Percentiles rank a stretch among this genome's conserved stretches.
Conservation (phyloP, 805 yeast genomes). For the Ogataea ramenticola region DNA sequence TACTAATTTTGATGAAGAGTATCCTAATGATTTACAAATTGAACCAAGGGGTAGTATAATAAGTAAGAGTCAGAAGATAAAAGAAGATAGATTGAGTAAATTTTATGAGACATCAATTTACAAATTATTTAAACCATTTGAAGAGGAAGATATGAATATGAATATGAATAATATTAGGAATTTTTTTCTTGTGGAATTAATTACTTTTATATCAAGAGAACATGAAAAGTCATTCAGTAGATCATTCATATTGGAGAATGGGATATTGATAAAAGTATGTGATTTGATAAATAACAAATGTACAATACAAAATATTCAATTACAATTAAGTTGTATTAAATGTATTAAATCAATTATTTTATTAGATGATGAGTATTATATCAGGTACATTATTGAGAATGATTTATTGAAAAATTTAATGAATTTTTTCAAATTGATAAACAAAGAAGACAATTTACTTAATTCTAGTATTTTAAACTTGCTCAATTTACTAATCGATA, state of each 20-base stretch:
- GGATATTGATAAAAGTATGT: conserved; percentile 50
- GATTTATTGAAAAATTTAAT: conserved; percentile 46
- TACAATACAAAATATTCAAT: conserved; percentile 35
- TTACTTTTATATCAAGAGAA: conserved; percentile 58
- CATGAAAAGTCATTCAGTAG: conserved; percentile 55
- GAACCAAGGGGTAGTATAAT: conserved; percentile 7
- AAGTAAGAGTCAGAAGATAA: background rate
- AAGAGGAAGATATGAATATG: conserved; percentile 3
- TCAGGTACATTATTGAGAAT: conserved; percentile 47
- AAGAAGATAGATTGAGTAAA: conserved; percentile 37
- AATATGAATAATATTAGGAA: conserved; percentile 13
- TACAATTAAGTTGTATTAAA: conserved; percentile 62
- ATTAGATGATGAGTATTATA: conserved; percentile 56
- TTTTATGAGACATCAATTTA: conserved; percentile 47
- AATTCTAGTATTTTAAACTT: conserved; percentile 74
- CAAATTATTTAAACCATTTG: conserved; percentile 22
- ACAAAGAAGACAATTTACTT: conserved; percentile 50
- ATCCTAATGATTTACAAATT: too few species aligned
- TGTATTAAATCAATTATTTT: conserved; percentile 57
- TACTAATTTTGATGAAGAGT: conserved; percentile 18
- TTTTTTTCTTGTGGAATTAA: conserved; percentile 59
- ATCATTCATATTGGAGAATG: conserved; percentile 54
- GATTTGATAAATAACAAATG: conserved; percentile 38
- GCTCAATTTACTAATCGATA: conserved; percentile 14
- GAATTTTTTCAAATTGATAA: conserved; percentile 38